Conservation (phyloP, 225 moss, liverwort and hornwort species). For the Bryoerythrophyllum caledonicum region DNA sequence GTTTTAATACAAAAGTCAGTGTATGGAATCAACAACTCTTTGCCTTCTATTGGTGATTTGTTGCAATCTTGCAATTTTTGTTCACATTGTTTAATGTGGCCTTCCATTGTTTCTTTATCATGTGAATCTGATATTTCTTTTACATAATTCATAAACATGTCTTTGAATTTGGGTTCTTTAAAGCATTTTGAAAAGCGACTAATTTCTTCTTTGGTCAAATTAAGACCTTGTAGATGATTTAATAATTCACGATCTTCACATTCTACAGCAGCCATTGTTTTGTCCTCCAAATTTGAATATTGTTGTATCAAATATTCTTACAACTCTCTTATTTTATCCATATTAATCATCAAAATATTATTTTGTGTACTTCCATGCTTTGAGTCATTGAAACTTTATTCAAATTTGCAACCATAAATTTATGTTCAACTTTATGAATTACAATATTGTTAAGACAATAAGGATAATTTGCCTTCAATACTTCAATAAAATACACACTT, state of each 20-base stretch:
- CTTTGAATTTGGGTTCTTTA: constrained; percentile 13
- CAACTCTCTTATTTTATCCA: not conserved
- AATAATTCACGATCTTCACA: not conserved
- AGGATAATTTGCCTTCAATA: not conserved
- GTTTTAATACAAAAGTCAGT: constrained; percentile 6
- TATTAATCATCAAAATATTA: too few species aligned
- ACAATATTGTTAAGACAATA: not conserved
- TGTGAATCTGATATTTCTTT: constrained; percentile 1
- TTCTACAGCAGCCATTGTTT: not conserved
- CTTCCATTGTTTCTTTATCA: not conserved
- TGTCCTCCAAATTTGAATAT: not conserved
- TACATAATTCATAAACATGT: constrained; percentile 11
- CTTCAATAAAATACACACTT: not conserved
- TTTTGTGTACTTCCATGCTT: not conserved
- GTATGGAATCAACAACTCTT: not conserved
- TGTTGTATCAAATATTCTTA: too few species aligned
- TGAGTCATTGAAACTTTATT: too few species aligned
- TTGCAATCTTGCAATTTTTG: not conserved
- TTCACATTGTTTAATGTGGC: constrained; percentile 9
- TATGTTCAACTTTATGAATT: not conserved
- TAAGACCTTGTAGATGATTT: not conserved
- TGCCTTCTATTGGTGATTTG: constrained; percentile 10
- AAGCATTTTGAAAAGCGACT: not conserved
- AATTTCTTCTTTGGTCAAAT: constrained; percentile 1
- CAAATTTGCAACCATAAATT: not conserved